These are phyloP conservation scores for Udeniomyces megalosporus DNA, from an alignment of 768 basidiomycete genomes.

Conservation along the genomic window DNA sequence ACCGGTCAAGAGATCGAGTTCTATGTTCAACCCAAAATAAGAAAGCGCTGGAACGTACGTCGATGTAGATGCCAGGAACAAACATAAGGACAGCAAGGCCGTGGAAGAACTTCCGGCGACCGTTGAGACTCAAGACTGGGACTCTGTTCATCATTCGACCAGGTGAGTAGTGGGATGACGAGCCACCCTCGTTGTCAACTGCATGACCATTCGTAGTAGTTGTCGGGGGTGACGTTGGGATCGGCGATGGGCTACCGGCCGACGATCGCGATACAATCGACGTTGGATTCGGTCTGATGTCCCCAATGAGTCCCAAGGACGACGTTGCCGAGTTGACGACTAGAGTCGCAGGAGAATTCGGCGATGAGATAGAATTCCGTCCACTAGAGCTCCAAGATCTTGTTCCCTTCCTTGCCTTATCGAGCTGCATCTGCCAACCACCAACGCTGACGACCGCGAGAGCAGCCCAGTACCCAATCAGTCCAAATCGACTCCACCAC, in stretches of 20 bases:
- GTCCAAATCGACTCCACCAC: constrained; percentile 57
- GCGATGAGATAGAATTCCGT: too few relatives aligned
- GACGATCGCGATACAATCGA: neutral
- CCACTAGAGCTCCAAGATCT: constrained; percentile 29
- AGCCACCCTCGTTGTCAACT: neutral
- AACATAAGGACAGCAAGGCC: constrained; percentile 92
- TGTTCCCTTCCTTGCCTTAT: constrained; percentile 48
- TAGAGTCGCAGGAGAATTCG: neutral
- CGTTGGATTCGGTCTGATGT: too few relatives aligned
- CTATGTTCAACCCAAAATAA: too few relatives aligned
- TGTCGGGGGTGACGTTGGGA: neutral
- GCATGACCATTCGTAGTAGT: too few relatives aligned
- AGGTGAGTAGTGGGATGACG: neutral
- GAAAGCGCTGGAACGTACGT: constrained; percentile 68
- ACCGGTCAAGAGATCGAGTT: neutral
- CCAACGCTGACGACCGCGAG: constrained; percentile 71
- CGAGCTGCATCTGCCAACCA: constrained; percentile 85
- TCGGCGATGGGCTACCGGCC: neutral
- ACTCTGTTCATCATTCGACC: constrained; percentile 46
- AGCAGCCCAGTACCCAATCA: constrained; percentile 72
- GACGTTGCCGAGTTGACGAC: neutral
- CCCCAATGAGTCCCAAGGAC: too few relatives aligned
- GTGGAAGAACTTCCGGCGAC: constrained; percentile 91
- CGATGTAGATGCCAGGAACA: constrained; percentile 76
- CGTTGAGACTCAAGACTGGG: constrained; percentile 77